phyloP scores from a whole-genome alignment of 2,329 filamentous ascomycete species.

The Xylaria digitata region DNA sequence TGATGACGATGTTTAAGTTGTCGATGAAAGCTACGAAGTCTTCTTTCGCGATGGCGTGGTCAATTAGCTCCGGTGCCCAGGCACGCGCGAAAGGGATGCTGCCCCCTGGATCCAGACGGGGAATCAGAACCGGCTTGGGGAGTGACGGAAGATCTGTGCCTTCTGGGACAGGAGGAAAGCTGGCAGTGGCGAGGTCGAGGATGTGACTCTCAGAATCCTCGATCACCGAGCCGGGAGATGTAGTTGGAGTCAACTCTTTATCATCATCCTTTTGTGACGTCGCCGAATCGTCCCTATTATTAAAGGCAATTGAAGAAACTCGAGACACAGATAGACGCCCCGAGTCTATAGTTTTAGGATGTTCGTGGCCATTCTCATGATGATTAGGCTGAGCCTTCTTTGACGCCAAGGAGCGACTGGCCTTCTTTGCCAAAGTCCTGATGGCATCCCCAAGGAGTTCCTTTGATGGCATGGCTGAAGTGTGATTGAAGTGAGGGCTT shows the following conservation, averaged over 20 bases:
- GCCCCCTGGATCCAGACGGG: conserved; percentile 40
- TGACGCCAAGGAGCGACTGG: conserved; percentile 27
- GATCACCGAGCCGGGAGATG: not conserved
- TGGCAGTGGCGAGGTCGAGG: conserved; percentile 37
- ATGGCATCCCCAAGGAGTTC: conserved; percentile 27
- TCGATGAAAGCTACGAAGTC: conserved; percentile 53
- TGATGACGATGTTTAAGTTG: conserved; percentile 51
- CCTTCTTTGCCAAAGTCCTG: conserved; percentile 27
- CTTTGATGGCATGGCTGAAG: conserved; percentile 34
- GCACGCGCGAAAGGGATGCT: conserved; percentile 47
- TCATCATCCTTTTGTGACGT: conserved; percentile 1
- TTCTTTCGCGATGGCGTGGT: conserved; percentile 41
- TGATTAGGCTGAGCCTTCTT: conserved; percentile 8
- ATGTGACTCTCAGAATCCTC: conserved; percentile 30
- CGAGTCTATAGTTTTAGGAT: not conserved
- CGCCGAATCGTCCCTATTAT: not conserved
- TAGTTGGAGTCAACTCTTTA: conserved; percentile 3
- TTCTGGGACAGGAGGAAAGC: conserved; percentile 32
- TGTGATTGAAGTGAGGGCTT: not conserved
- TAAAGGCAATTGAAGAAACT: not conserved
- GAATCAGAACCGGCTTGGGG: conserved; percentile 41
- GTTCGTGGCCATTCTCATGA: not conserved
- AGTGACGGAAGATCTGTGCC: conserved; percentile 28
- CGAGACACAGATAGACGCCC: not conserved
- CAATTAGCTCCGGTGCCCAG: conserved; percentile 41